Evolutionary conservation across 768 basidiomycete genomes (phyloP).

Genomic region (Boletus rubropictus): DNA sequence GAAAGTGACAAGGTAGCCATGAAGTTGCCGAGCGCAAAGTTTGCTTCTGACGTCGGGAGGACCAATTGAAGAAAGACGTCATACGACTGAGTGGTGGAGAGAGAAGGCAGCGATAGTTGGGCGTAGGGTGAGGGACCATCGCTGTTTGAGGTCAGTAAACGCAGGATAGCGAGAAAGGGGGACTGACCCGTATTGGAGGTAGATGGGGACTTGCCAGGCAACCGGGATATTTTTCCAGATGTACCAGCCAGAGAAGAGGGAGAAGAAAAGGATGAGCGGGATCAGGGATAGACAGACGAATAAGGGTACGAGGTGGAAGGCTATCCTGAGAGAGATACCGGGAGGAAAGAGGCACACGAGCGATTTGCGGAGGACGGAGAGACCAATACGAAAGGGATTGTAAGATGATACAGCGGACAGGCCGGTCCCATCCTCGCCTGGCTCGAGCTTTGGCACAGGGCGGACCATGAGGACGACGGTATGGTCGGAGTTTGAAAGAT

Average conservation of each 20-base stretch:
- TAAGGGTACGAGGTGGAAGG: conserved; percentile 62
- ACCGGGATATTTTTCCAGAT: conserved; percentile 71
- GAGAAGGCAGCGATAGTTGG: conserved; percentile 41
- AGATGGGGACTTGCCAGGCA: conserved; percentile 62
- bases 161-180: background rate
- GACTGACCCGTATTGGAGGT: conserved; percentile 77
- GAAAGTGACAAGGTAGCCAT: conserved; percentile 65
- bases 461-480: conserved; percentile 17
- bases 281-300: conserved; percentile 55
- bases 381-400: conserved; percentile 5
- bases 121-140: conserved; percentile 65
- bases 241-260: conserved; percentile 61
- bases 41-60: conserved; percentile 61
- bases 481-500: conserved; percentile 23
- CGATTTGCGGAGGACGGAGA: conserved; percentile 2
- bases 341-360: conserved; percentile 10
- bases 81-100: conserved; percentile 64
- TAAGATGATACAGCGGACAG: conserved; percentile 2
- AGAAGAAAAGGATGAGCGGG: conserved; percentile 56
- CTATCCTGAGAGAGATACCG: conserved; percentile 29
- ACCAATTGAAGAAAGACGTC: conserved; percentile 62
- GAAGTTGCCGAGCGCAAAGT: conserved; percentile 77
- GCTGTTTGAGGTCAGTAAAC: conserved; percentile 32
- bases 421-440: conserved; percentile 8
- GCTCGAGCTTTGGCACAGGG: conserved; percentile 17